Base-by-base conservation (phyloP, 768 basidiomycete species). In the Tulasnella sp. region DNA sequence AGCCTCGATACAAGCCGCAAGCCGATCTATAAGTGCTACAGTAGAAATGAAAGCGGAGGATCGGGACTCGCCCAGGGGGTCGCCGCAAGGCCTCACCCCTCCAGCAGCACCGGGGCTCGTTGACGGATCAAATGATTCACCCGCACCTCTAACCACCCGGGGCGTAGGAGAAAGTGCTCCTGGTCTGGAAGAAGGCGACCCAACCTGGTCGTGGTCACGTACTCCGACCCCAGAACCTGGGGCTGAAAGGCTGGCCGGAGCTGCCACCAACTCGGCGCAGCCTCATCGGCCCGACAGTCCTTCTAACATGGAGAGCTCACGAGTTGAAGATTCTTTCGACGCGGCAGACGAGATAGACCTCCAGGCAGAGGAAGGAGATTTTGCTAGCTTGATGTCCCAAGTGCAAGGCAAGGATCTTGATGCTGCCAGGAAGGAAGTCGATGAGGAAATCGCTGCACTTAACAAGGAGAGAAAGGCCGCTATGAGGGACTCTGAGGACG, bases 401-500 rank as follows among this genome's bases (percentile, higher is more conserved):
- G 92, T 99, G 82, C 95, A 95, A 84, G 95, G 94, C 10, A 91
- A 90, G 80, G 91, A 96, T 83, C 85, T 99, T 73, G 92, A 94
- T 46, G 89, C 91, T 58, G 93, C 97, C 58, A 89, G 92, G 78
- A 88, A 88, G 76, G 98, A 99, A 85, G 96, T 99, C 68, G 95
- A 98, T 84, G 92, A 93, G 72, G 98, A 99, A 85, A 95, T 99
- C 80, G 88, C 88, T 81, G 87, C 88, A 16, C 86, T 99, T 62
- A 92, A 96, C 84, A 88, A 91, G 85, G 93, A 97, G 86, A 90
- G 91, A 84, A 97, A 95, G 84, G 91, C 91, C 40, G 95, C 96
- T 31, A 91, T 96, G 91, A 89, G 97, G 16, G 97, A 98, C 85
- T 93, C 95, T 2, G 98, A 98, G 83, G 96, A 98, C 83, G 90